Evolutionary conservation across 2,329 filamentous ascomycete genomes (phyloP).

Genomic region (Trichoderma breve): DNA sequence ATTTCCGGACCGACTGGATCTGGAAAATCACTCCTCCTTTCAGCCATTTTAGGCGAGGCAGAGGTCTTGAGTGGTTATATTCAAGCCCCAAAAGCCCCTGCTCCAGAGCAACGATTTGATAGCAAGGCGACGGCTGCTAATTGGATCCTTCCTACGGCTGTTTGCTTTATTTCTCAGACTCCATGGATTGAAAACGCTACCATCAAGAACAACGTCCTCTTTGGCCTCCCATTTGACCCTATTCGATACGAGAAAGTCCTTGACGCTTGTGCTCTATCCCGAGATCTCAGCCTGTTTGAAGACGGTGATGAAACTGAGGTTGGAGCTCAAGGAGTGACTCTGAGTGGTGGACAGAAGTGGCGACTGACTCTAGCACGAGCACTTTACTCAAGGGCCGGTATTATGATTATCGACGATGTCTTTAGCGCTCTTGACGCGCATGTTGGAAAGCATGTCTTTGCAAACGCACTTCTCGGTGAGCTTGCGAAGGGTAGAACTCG

Average conservation of each 20-base stretch:
- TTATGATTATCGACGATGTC: constrained; percentile 60
- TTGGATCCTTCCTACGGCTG: constrained; percentile 3
- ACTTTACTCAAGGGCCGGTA: constrained; percentile 24
- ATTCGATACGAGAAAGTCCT: constrained; percentile 64
- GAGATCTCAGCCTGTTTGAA: constrained; percentile 66
- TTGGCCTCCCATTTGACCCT: constrained; percentile 64
- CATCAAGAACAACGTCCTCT: constrained; percentile 70
- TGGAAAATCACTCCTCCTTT: constrained; percentile 19
- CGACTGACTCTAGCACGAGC: constrained; percentile 26
- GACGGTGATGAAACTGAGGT: constrained; percentile 69
- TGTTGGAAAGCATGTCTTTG: constrained; percentile 6
- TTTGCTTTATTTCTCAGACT: constrained; percentile 50
- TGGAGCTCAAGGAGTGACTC: constrained; percentile 20
- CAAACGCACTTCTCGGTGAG: not conserved
- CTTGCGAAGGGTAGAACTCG: constrained; percentile 18
- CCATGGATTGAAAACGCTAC: constrained; percentile 78
- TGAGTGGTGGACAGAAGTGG: constrained; percentile 24
- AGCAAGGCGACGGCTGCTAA: not conserved
- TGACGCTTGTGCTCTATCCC: constrained; percentile 66
- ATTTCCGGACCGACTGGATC: constrained; percentile 20
- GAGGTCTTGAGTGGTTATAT: constrained; percentile 14
- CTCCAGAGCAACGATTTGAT: not conserved
- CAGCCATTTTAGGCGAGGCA: constrained; percentile 17
- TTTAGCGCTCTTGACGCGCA: constrained; percentile 14
- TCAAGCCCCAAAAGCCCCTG: constrained; percentile 2